Conservation (phyloP, 1,139 yeast species). For the Diutina sp. region DNA sequence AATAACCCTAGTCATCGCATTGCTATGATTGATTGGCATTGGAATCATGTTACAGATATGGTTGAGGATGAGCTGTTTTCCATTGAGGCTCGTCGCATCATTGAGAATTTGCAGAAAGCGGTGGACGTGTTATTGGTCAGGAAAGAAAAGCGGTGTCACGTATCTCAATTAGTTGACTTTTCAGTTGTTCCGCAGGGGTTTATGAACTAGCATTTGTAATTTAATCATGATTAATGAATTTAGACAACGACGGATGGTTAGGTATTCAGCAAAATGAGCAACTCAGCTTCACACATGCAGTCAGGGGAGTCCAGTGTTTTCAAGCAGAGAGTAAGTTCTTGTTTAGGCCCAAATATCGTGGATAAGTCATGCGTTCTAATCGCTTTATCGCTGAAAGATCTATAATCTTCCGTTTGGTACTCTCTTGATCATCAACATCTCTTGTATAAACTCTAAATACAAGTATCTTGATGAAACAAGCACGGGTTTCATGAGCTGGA, state of each 20-base stretch:
- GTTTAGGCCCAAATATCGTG: too few relatives aligned
- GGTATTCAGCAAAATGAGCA: too few relatives aligned
- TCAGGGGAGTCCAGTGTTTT: too few relatives aligned
- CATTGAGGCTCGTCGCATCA: slow-evolving; percentile 11
- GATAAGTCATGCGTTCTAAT: too few relatives aligned
- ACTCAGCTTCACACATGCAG: too few relatives aligned
- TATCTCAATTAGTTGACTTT: slow-evolving; percentile 3
- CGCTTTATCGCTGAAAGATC: too few relatives aligned
- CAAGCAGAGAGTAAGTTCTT: too few relatives aligned
- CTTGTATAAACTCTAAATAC: too few relatives aligned
- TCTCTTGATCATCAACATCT: too few relatives aligned
- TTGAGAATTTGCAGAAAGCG: slow-evolving; percentile 15
- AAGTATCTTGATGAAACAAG: too few relatives aligned
- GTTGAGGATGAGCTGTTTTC: slow-evolving; percentile 9
- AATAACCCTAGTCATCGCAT: slow-evolving; percentile 76
- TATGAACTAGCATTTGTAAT: background rate
- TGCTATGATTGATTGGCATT: slow-evolving; percentile 86
- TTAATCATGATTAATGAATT: background rate
- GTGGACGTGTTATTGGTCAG: slow-evolving; percentile 26
- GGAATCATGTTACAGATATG: slow-evolving; percentile 33
- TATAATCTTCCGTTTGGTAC: too few relatives aligned
- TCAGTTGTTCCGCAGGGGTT: background rate
- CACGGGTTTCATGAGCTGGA: too few relatives aligned
- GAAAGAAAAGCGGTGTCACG: slow-evolving; percentile 19
- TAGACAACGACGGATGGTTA: background rate